Evolutionary conservation across 306 rosid species (phyloP), one percentile per base, ranked within the genome.

Genomic region (Senna tora): DNA sequence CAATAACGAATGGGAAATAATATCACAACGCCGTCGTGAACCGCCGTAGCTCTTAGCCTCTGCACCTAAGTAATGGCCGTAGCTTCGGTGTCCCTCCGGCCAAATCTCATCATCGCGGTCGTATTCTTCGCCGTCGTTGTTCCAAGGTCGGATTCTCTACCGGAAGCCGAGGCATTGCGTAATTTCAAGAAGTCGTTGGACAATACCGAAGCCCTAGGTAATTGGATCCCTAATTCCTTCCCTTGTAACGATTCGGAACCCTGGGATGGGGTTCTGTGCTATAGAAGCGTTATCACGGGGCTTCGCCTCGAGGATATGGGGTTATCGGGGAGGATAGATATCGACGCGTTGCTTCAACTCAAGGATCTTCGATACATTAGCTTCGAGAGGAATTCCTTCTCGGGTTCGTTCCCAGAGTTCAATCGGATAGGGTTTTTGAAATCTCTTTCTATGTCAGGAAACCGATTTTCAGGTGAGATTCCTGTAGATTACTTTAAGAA

Each of bases 381-480:
- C 83, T 32, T 92, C 19, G 32, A n/a, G 49, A 84, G 81, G 67
- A 92, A 90, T 47, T 52, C 76, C 12, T 90, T 92, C 72, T 53
- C 76, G 0, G 96, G 98, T 39, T 21, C 87, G 0, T 83, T 92
- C 5, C 98, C 95, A 0, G 81, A 79, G 9, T 76, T 92, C 52
- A 86, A 80, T 49, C 15, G 72, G 34, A 52, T 92, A 5, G 84
- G 84, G 0, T 73, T 80, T 20, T 51, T 92, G 64, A 89, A 61
- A 58, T 86, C 86, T 4, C 6, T 92, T 3, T 90, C 78, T 79
- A 66, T 90, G 49, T 75, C 90, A 7, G 63, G 75, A 7, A 92
- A 92, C 54, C 81, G 65, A n/a, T 92, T 92, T 50, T 86, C 96
- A 0, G 95, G 95, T 19, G 84, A 77, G 6, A 90, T 92, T 59